Evolutionary conservation across 2,329 filamentous ascomycete genomes (phyloP), one percentile per base, ranked within the genome.

Genomic region (Colletotrichum sp.): DNA sequence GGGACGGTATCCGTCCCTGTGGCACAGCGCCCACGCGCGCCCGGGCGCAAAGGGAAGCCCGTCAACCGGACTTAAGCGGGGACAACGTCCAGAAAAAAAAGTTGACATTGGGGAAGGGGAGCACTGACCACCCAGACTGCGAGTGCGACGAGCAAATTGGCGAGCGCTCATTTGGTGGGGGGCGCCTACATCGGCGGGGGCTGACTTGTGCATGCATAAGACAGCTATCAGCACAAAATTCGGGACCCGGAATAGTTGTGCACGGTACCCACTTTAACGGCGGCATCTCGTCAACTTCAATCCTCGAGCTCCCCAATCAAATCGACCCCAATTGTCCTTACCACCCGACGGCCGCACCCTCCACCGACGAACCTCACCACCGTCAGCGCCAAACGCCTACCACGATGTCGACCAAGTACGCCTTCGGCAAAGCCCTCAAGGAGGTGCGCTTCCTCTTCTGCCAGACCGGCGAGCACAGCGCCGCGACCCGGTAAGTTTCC

Each of bases 361-460:
- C 30, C 52, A n/a, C 16, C 70, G 27, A 27, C 39, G 71, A 61
- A 32, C 58, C 61, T 56, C n/a, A 32, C 28, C 36, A 32, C 25
- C 70, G 70, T 71, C 62, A 68, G 61, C 77, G 69, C 70, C 74
- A 32, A 61, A 32, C 43, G 77, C 43, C 43, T 22, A 80, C 78
- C 83, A 89, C 80, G 25, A 70, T 98, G 97, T 95, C 96, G 80
- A 89, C 91, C 87, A 98, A 97, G 90, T 98, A 98, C 89, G 95
- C 93, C 81, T 99, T 99, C 88, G 91, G 92, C 80, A 94, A 95
- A 86, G 89, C 92, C 79, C 90, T 99, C 85, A 98, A 96, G 91
- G 97, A 99, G 91, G 91, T 99, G 85, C 94, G 97, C 84, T 99
- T 99, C 88, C 91, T 98, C 82, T 96, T 98, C 89, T 98, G 97